phyloP scores from a whole-genome alignment of 768 basidiomycete genomes.

The Mycena filopes region DNA sequence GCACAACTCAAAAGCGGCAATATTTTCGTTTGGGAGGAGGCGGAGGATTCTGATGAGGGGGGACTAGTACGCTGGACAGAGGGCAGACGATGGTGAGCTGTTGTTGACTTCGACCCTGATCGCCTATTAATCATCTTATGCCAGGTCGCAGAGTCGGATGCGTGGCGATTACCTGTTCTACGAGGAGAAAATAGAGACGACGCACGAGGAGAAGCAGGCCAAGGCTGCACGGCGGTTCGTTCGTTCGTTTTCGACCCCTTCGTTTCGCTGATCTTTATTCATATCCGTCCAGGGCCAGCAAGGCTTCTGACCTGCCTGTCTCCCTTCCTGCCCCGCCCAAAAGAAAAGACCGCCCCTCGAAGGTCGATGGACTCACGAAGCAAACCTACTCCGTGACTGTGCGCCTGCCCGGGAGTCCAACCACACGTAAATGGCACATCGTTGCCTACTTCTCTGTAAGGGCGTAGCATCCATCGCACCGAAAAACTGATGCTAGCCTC shows the following conservation, averaged over 20 bases:
- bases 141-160: slow-evolving; percentile 88
- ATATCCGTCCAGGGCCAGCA: slow-evolving; percentile 29
- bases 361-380: slow-evolving; percentile 85
- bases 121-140: not conserved
- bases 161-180: slow-evolving; percentile 85
- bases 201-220: slow-evolving; percentile 80
- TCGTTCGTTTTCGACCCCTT: not conserved
- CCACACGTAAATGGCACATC: slow-evolving; percentile 82
- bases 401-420: slow-evolving; percentile 65
- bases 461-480: slow-evolving; percentile 17
- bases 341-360: slow-evolving; percentile 81
- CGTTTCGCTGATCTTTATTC: slow-evolving; percentile 7
- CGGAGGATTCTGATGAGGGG: slow-evolving; percentile 72
- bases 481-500: not conserved
- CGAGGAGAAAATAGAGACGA: slow-evolving; percentile 85
- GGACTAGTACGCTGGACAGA: slow-evolving; percentile 83
- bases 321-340: slow-evolving; percentile 68
- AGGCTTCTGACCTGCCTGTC: slow-evolving; percentile 56
- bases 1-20: slow-evolving; percentile 78
- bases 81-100: slow-evolving; percentile 74
- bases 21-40: slow-evolving; percentile 89
- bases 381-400: slow-evolving; percentile 87
- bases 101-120: not conserved
- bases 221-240: slow-evolving; percentile 81
- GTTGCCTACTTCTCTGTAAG: slow-evolving; percentile 85